These are phyloP conservation scores for Durusdinium trenchii DNA, from an alignment of 73 alveolate species.

Conservation along the genomic window DNA sequence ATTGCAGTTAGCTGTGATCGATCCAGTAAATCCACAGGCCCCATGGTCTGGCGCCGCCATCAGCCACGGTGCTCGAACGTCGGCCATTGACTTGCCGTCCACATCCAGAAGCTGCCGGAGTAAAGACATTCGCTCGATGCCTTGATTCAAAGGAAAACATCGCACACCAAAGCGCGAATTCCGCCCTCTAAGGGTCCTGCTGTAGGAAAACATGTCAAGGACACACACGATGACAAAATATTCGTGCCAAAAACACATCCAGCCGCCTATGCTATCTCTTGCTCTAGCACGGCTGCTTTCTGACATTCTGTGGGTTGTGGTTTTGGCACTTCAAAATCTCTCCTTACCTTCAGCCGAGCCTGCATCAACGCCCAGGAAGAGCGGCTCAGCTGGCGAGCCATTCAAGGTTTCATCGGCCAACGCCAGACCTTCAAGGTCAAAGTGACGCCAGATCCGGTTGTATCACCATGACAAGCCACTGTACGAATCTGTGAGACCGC, in stretches of 20 bases:
- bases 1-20: too few relatives aligned
- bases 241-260: too few relatives aligned
- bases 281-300: too few relatives aligned
- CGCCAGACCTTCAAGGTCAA: conserved; percentile 52
- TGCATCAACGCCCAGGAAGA: conserved; percentile 68
- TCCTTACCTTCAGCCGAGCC: neutral
- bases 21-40: neutral
- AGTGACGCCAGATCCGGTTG: too few relatives aligned
- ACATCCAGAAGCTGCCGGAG: conserved; percentile 80
- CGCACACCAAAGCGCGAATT: neutral
- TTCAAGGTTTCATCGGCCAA: conserved; percentile 60
- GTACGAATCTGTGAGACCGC: too few relatives aligned
- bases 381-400: conserved; percentile 59
- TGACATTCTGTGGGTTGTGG: too few relatives aligned
- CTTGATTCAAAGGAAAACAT: neutral
- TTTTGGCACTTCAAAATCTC: too few relatives aligned
- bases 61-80: conserved; percentile 33
- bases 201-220: neutral
- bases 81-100: conserved; percentile 78
- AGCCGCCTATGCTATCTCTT: too few relatives aligned
- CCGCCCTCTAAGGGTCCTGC: neutral
- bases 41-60: neutral
- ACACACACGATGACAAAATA: too few relatives aligned
- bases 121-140: conserved; percentile 55
- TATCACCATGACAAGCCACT: too few relatives aligned